These are phyloP conservation scores for Posidonia oceanica DNA, from an alignment of 116 monocot genomes.

Conservation along the genomic window DNA sequence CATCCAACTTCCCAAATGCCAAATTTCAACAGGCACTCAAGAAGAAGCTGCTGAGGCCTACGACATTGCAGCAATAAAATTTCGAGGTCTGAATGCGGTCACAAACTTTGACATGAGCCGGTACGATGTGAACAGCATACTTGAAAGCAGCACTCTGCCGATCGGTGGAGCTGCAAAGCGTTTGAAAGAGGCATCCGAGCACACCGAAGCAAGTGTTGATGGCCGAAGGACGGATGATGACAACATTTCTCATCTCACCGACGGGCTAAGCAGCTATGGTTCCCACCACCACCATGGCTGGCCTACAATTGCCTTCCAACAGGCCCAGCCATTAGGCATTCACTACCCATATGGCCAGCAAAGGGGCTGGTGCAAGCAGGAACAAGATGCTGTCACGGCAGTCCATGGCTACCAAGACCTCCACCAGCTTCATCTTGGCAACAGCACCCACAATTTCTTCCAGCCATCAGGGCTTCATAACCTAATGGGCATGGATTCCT, in stretches of 20 bases:
- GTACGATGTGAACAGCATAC: slow-evolving; percentile 85
- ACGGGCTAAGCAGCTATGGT: slow-evolving; percentile 14
- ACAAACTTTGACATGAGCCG: slow-evolving; percentile 98
- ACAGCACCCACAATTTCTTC: slow-evolving; percentile 54
- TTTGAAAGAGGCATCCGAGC: slow-evolving; percentile 52
- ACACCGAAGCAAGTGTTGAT: slow-evolving; percentile 24
- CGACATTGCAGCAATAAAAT: slow-evolving; percentile 89
- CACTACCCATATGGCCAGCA: slow-evolving; percentile 24
- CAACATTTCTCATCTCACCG: slow-evolving; percentile 27
- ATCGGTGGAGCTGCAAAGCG: slow-evolving; percentile 79
- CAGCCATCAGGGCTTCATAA: slow-evolving; percentile 27
- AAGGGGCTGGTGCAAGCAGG: slow-evolving; percentile 70
- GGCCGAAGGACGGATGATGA: slow-evolving; percentile 17
- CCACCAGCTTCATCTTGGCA: slow-evolving; percentile 40
- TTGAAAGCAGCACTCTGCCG: slow-evolving; percentile 79
- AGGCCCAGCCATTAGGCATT: slow-evolving; percentile 25
- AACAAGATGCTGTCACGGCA: slow-evolving; percentile 34
- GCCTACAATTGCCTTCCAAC: slow-evolving; percentile 83
- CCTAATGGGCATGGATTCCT: slow-evolving; percentile 28
- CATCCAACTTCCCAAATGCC: too few species aligned
- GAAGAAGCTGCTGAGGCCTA: slow-evolving; percentile 95
- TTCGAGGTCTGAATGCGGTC: slow-evolving; percentile 85
- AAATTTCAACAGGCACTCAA: slow-evolving; percentile 50
- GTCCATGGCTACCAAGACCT: slow-evolving; percentile 49
- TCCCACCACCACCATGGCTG: slow-evolving; percentile 44